A percentile compares a stretch with the other conserved stretches of the same genome.
These are phyloP conservation scores for Rhizopus delemar DNA, from an alignment of 371 early-diverging fungal genomes.

Conservation along the genomic window DNA sequence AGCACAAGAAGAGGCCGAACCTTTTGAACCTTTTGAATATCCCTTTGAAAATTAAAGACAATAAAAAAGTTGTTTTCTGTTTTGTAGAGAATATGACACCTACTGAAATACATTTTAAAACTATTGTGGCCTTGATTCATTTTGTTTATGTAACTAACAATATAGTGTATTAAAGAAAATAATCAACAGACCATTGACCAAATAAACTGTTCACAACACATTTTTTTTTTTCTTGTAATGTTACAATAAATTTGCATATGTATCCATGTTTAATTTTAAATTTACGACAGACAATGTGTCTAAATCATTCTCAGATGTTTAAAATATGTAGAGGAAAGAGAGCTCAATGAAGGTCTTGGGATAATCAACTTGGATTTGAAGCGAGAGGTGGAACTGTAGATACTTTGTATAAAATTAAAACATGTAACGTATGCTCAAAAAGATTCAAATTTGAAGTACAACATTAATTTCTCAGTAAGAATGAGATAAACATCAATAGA, in stretches of 20 bases:
- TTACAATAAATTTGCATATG: too few relatives aligned
- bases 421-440: slow-evolving; percentile 83
- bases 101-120: too few relatives aligned
- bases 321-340: slow-evolving; percentile 58
- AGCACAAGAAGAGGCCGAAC: slow-evolving; percentile 69
- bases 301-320: too few relatives aligned
- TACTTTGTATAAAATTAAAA: slow-evolving; percentile 91
- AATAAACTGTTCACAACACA: too few relatives aligned
- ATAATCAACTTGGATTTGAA: slow-evolving; percentile 91
- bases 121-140: too few relatives aligned
- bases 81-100: too few relatives aligned
- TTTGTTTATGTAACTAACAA: too few relatives aligned
- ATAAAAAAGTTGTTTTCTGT: not conserved
- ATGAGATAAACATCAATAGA: slow-evolving; percentile 33
- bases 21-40: slow-evolving; percentile 89
- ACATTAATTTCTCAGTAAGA: slow-evolving; percentile 53
- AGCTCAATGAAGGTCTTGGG: slow-evolving; percentile 93
- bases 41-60: slow-evolving; percentile 65
- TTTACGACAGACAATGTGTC: too few relatives aligned
- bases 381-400: slow-evolving; percentile 97
- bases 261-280: too few relatives aligned
- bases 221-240: too few relatives aligned
- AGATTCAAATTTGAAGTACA: slow-evolving; percentile 69
- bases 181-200: too few relatives aligned
- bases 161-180: too few relatives aligned